A percentile compares a stretch with the other conserved stretches of the same genome.
Conservation (phyloP, 441 rosid species). For the Gossypium aridum region DNA sequence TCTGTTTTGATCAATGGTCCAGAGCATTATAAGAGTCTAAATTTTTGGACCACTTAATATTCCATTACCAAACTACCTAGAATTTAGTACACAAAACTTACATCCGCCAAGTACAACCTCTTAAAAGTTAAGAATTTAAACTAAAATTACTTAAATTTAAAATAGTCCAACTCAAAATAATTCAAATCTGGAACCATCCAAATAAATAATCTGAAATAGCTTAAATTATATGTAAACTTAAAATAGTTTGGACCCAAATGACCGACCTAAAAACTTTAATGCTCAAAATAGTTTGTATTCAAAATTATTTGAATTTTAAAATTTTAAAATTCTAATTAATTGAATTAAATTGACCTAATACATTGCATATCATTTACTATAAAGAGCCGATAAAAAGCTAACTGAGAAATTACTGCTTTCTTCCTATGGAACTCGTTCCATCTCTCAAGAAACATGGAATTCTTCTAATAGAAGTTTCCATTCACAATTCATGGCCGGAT, state of each 20-base stretch:
- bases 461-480: not conserved
- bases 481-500: not conserved
- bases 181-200: too few relatives aligned
- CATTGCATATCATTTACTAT: not conserved
- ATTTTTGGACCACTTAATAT: too few relatives aligned
- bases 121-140: too few relatives aligned
- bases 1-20: conserved; percentile 5
- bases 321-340: too few relatives aligned
- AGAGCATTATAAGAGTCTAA: not conserved
- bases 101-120: not conserved
- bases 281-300: too few relatives aligned
- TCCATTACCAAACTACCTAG: not conserved
- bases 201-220: too few relatives aligned
- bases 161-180: too few relatives aligned
- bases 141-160: too few relatives aligned
- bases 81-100: not conserved
- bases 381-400: not conserved
- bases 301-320: too few relatives aligned
- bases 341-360: not conserved
- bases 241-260: too few relatives aligned
- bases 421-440: not conserved
- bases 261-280: too few relatives aligned
- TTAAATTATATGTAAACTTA: too few relatives aligned
- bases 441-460: not conserved
- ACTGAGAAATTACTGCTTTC: not conserved